A percentile compares a stretch with the other conserved stretches of the same genome.
phyloP scores from a whole-genome alignment of 257 asterid species.

The Gentiana straminea region DNA sequence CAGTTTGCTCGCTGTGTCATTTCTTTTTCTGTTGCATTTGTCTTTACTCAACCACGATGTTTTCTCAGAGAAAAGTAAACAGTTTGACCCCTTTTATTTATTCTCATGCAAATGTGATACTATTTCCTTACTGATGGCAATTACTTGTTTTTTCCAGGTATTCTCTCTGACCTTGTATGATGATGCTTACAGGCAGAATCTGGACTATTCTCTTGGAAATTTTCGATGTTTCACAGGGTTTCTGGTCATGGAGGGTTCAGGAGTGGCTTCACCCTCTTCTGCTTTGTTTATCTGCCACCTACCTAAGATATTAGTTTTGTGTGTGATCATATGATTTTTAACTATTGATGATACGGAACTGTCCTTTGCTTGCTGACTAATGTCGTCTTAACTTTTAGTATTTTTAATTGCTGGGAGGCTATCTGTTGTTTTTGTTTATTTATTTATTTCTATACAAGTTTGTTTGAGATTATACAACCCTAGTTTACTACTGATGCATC shows the following conservation, averaged over 20 bases:
- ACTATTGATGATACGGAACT: slow-evolving; percentile 12
- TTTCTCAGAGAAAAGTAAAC: not conserved
- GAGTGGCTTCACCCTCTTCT: slow-evolving; percentile 34
- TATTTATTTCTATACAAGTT: too few species aligned
- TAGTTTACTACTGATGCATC: too few species aligned
- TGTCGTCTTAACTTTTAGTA: not conserved
- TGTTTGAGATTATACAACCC: too few species aligned
- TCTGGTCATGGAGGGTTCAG: slow-evolving; percentile 37
- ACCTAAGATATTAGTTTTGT: slow-evolving; percentile 13
- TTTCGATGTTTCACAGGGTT: slow-evolving; percentile 62
- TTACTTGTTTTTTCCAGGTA: slow-evolving; percentile 86
- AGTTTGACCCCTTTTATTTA: slow-evolving; percentile 1
- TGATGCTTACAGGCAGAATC: slow-evolving; percentile 84
- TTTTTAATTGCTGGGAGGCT: too few species aligned
- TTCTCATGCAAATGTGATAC: not conserved
- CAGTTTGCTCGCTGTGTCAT: too few species aligned
- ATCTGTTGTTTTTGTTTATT: too few species aligned
- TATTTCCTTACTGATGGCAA: slow-evolving; percentile 31
- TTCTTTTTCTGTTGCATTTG: too few species aligned
- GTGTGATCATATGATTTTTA: slow-evolving; percentile 1
- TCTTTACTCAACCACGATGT: not conserved
- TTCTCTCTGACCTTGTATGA: slow-evolving; percentile 94
- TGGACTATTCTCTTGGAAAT: slow-evolving; percentile 46
- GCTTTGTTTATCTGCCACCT: slow-evolving; percentile 21
- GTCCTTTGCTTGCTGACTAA: slow-evolving; percentile 3